These are phyloP conservation scores for Thermoascus crustaceus DNA, from an alignment of 2,329 filamentous ascomycete genomes.

Conservation along the genomic window DNA sequence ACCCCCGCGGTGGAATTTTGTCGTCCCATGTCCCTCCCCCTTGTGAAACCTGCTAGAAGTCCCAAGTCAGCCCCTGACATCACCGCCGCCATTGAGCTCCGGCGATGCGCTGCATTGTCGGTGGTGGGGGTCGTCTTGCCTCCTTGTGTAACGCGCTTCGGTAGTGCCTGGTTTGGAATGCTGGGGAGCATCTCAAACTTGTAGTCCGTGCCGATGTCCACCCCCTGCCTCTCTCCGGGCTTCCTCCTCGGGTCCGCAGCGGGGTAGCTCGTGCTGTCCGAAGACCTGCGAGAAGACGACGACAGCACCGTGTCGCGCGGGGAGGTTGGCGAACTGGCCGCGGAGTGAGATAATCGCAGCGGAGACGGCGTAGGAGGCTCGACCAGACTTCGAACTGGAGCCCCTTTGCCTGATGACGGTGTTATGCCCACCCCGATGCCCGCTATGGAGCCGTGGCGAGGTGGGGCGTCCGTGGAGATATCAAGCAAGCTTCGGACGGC, in stretches of 20 bases:
- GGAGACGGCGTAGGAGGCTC: constrained; percentile 23
- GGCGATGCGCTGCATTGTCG: constrained; percentile 16
- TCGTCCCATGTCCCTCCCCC: constrained; percentile 29
- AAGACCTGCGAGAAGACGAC: constrained; percentile 25
- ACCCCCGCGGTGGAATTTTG: constrained; percentile 33
- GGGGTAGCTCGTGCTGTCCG: constrained; percentile 19
- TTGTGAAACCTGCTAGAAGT: constrained; percentile 25
- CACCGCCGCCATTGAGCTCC: constrained; percentile 41
- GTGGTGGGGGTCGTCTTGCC: constrained; percentile 29
- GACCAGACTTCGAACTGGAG: no score
- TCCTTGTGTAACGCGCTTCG: constrained; percentile 36
- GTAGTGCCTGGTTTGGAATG: constrained; percentile 35
- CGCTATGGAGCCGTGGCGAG: constrained; percentile 32
- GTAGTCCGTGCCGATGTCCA: constrained; percentile 25
- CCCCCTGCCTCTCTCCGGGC: constrained; percentile 15
- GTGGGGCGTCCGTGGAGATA: constrained; percentile 40
- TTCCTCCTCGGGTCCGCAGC: constrained; percentile 12
- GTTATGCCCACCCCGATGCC: constrained; percentile 29
- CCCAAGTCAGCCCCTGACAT: constrained; percentile 34
- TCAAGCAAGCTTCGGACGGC: constrained; percentile 63
- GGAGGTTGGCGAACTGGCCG: constrained; percentile 23
- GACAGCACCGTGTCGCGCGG: constrained; percentile 30
- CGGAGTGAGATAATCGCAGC: constrained; percentile 24
- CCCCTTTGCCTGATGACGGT: constrained; percentile 20
- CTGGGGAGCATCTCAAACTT: constrained; percentile 40